Base-by-base conservation (phyloP, 1,139 yeast species). In the Candida sanyaensis region DNA sequence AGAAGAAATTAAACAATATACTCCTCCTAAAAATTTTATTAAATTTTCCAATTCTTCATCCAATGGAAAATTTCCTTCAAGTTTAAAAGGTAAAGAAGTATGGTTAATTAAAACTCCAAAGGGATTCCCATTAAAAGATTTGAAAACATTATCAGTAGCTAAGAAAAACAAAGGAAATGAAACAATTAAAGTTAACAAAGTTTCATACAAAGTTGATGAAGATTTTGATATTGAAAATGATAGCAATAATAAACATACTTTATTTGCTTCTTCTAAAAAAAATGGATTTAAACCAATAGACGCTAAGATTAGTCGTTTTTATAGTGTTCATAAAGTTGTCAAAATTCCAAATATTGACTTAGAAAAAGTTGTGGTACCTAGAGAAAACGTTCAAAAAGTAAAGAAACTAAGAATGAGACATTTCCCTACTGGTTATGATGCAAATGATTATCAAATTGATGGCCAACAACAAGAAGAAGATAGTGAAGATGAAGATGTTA, bases 381-480 rank as follows among this genome's bases (percentile, higher is more conserved):
- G 93, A 65, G 69, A 77, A 41, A 75, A 82, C 54, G 93, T 88
- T 6, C 77, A 77, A 47, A 83, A 83, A 61, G 75, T 81, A 40
- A 71, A 71, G 17, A 78, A 80, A 47, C 72, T 88, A 61, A 74
- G 83, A 60, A 80, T 84, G 83, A 80, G 92, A 69, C 91, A 87
- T 62, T 86, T 81, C 64, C 88, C 96, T 30, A 85, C 95, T n/a
- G 96, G 96, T 2, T 88, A 88, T 61, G 78, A 79, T 11, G 78
- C 82, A 2, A 61, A 65, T 11, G 86, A 80, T 56, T 80, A 60
- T 55, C 52, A 54, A 40, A 44, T 45, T 43, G 51, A 45, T 17
- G 47, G 41, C n/a, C 62, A 56, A 29, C 62, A 56, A 29, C 47
- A 43, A 9, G 60, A 54, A n/a, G 62, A 60, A n/a, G 57, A 51